A percentile compares a stretch with the other conserved stretches of the same genome.
Conservation (phyloP, 2,329 filamentous ascomycete species). For the Alternaria tenuissima region DNA sequence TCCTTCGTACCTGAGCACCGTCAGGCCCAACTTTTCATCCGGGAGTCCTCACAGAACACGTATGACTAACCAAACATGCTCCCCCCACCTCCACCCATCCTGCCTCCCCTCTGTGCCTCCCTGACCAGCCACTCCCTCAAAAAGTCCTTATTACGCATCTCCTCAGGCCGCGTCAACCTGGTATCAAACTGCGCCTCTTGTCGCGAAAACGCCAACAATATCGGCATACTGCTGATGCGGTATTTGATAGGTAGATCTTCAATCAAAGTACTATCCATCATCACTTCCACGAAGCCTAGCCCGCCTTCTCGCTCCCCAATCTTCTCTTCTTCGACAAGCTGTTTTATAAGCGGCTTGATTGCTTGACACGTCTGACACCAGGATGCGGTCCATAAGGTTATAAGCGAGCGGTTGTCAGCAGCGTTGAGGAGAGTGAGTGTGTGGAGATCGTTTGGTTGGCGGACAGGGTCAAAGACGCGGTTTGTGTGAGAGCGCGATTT, state of each 20-base stretch:
- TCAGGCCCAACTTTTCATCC: neutral
- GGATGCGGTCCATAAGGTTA: slow-evolving; percentile 61
- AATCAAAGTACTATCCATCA: slow-evolving; percentile 57
- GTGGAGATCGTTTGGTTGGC: slow-evolving; percentile 57
- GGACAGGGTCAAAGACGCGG: slow-evolving; percentile 53
- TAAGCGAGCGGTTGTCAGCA: slow-evolving; percentile 53
- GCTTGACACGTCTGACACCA: slow-evolving; percentile 57
- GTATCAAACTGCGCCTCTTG: slow-evolving; percentile 60
- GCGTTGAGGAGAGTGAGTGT: slow-evolving; percentile 59
- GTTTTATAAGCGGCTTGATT: slow-evolving; percentile 54
- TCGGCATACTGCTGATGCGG: slow-evolving; percentile 55
- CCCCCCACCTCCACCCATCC: slow-evolving; percentile 56
- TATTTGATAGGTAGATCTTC: slow-evolving; percentile 54
- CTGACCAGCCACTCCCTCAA: slow-evolving; percentile 57
- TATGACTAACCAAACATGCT: slow-evolving; percentile 48
- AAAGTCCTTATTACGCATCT: slow-evolving; percentile 56
- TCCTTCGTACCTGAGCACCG: slow-evolving; percentile 8
- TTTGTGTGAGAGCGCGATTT: slow-evolving; percentile 31
- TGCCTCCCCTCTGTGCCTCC: slow-evolving; percentile 57
- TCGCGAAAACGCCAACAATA: slow-evolving; percentile 59
- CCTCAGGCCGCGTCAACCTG: slow-evolving; percentile 53
- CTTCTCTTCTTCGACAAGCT: slow-evolving; percentile 54
- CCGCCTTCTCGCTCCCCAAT: slow-evolving; percentile 57
- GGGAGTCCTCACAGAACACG: neutral
- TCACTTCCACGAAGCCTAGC: slow-evolving; percentile 58